Conservation (phyloP, 2,329 filamentous ascomycete genomes). For the Cladophialophora immunda region DNA sequence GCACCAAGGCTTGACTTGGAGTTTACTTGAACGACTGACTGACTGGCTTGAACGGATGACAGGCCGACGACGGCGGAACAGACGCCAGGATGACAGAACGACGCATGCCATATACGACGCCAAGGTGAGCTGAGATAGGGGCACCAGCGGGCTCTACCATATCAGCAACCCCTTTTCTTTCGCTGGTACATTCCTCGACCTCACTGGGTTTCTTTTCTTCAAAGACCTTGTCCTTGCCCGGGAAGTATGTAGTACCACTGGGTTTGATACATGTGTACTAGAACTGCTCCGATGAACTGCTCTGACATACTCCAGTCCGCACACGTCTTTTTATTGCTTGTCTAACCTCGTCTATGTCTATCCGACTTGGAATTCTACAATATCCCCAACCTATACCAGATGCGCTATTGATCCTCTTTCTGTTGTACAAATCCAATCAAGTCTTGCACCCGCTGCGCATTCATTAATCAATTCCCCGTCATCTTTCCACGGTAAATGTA, state of each 20-base stretch:
- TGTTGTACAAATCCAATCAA: background rate
- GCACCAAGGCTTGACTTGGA: constrained; percentile 2
- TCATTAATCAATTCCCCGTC: background rate
- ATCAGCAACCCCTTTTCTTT: too few relatives aligned
- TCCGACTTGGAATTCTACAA: background rate
- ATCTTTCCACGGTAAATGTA: background rate
- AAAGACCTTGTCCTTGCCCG: too few relatives aligned
- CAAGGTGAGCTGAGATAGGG: background rate
- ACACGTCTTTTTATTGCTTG: background rate
- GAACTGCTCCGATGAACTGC: background rate
- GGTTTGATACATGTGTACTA: too few relatives aligned
- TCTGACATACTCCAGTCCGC: background rate
- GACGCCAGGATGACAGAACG: background rate
- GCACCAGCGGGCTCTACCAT: too few relatives aligned
- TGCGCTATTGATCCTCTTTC: background rate
- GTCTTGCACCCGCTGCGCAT: background rate
- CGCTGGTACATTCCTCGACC: background rate
- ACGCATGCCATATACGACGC: background rate
- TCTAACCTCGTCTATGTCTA: background rate
- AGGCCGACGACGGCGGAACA: constrained; percentile 1
- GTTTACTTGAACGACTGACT: constrained; percentile 10
- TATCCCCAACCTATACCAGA: background rate
- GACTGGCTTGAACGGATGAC: background rate
- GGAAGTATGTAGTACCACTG: too few relatives aligned
- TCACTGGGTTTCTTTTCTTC: too few relatives aligned